These are phyloP conservation scores for Neurospora sp. DNA, from an alignment of 2,329 filamentous ascomycete genomes.

Conservation along the genomic window DNA sequence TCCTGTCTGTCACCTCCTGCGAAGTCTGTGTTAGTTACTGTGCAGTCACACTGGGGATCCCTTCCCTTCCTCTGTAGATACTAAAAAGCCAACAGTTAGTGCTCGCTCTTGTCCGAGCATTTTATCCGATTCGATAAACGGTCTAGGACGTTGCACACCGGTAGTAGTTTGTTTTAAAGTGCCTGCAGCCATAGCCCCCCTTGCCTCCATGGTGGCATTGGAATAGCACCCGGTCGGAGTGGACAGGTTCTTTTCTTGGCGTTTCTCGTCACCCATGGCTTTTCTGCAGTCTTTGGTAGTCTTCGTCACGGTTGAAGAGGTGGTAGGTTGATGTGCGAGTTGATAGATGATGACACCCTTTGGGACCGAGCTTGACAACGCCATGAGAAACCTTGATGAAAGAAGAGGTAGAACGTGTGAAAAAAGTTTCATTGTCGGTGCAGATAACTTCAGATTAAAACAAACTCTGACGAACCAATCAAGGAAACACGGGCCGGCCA, in stretches of 20 bases:
- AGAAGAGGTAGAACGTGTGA: background rate
- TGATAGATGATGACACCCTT: background rate
- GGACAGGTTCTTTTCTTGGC: background rate
- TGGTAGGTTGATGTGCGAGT: background rate
- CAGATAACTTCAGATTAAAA: background rate
- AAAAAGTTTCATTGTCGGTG: background rate
- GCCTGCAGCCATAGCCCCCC: background rate
- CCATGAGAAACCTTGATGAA: background rate
- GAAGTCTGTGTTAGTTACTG: background rate
- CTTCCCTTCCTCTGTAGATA: background rate
- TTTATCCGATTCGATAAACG: background rate
- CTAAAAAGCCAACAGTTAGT: background rate
- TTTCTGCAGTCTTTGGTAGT: background rate
- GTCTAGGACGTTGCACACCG: background rate
- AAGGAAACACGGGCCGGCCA: background rate
- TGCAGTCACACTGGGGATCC: background rate
- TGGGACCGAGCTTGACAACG: background rate
- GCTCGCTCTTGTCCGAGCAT: background rate
- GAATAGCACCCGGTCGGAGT: background rate
- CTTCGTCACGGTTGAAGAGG: background rate
- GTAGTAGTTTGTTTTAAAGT: background rate
- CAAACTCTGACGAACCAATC: background rate
- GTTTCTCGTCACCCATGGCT: background rate
- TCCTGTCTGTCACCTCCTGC: background rate
- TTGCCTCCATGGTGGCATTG: background rate